Evolutionary conservation across 176 grass and related monocot species (phyloP), one percentile per base, ranked within the genome.

Genomic region (Guadua angustifolia): DNA sequence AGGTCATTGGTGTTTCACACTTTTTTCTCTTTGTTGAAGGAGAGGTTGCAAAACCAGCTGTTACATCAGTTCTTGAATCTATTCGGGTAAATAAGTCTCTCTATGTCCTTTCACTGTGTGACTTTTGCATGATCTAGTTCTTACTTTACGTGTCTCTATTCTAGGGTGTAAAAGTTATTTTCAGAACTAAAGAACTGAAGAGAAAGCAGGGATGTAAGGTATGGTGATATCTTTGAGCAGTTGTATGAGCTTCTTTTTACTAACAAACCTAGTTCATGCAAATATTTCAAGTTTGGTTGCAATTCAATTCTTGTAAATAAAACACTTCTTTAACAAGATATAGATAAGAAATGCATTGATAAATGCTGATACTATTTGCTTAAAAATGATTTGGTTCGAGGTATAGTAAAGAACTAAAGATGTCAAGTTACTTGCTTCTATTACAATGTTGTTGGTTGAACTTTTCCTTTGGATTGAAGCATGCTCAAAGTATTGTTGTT

Each of bases 91-190:
- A 77, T 53, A 81, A 63, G 47, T 79, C 70, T 62, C n/a, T 24
- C 18, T 18, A 14, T 69, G 3, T 79, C 50, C 29, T 61, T 58
- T 67, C 6, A 19, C 36, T 51, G 1, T 73, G 7, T 66, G 45
- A 56, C 16, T 84, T 82, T 81, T 42, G 16, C 2, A 40, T 38
- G 13, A 14, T 64, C 52, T 56, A 59, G 25, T 62, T 82, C 74
- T 92, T 66, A 82, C 16, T 39, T 77, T 24, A n/a, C 69, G 14
- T 81, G 15, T 72, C 62, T 82, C 42, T 79, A 40, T 50, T 69
- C 74, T 77, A 98, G 96, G 96, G 96, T 44, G 91, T 98, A 16
- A 98, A 95, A 92, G 76, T 98, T 84, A 95, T 98, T 79, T 98
- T 71, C 84, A 95, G 96, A 91, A 98, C 96, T 69, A 86, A 85